phyloP scores from a whole-genome alignment of 1,284 basidiomycete species.

The Puccinia coronata region DNA sequence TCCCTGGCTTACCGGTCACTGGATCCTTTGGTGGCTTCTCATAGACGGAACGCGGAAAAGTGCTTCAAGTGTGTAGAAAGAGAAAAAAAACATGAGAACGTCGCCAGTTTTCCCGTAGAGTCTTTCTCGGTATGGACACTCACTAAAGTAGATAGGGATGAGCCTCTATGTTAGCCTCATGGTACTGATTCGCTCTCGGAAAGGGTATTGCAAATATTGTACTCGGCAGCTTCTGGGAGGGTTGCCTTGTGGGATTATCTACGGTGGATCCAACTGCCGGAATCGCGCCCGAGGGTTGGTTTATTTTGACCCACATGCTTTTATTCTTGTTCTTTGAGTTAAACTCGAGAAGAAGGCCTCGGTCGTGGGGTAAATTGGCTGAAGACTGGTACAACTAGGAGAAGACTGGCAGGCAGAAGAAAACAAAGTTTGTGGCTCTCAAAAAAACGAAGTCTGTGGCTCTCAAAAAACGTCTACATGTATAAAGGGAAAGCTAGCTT shows the following conservation, averaged over 20 bases:
- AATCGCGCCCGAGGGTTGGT: background rate
- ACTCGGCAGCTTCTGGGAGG: background rate
- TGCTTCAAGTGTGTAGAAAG: background rate
- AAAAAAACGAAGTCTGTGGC: no score
- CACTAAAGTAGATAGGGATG: constrained; percentile 22
- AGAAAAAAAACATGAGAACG: background rate
- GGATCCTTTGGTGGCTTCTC: constrained; percentile 33
- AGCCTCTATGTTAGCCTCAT: background rate
- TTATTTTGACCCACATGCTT: constrained; percentile 3
- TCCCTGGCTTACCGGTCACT: constrained; percentile 15
- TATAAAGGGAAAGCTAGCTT: no score
- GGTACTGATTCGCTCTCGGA: constrained; percentile 10
- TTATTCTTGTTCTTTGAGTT: background rate
- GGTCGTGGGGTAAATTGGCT: no score
- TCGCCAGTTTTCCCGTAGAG: background rate
- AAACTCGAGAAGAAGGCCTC: no score
- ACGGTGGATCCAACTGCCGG: background rate
- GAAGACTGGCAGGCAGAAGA: no score
- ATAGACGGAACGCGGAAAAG: constrained; percentile 41
- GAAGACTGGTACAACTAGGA: no score
- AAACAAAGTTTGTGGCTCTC: no score
- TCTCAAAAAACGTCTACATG: no score
- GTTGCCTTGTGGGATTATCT: background rate
- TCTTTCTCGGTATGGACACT: background rate
- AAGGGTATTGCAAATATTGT: constrained; percentile 45